Evolutionary conservation across 805 yeast species (phyloP), one percentile per base, ranked within the genome.

Genomic region (Diddensiella transvaalensis): DNA sequence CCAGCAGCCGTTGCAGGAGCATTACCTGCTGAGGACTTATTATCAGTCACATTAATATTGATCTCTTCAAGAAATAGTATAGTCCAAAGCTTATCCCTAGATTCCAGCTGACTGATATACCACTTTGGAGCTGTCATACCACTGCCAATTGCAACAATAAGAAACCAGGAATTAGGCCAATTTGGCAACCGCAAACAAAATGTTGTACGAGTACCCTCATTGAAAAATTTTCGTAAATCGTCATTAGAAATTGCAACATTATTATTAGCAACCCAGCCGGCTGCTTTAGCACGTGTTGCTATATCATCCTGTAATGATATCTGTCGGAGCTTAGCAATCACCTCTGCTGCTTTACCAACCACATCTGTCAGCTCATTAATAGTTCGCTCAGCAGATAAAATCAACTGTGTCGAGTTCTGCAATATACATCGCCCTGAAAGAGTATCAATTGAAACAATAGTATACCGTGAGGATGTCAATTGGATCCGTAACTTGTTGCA

Each of bases 251-350:
- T 58, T 26, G 66, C 71, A 41, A 85, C 72, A 36, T 78, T 73
- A 36, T 76, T 78, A 54, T 78, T 78, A n/a, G 72, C 68, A 3
- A 78, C 73, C 93, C 93, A 86, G 23, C 83, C 86, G 0, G 82
- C 76, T 0, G 87, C 83, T 32, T 72, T 69, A 47, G 87, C 74
- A 51, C 82, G 72, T 5, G 78, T 74, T 10, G 77, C 66, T 23
- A 82, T 68, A 49, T 82, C 84, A 39, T 71, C 68, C 48, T 71
- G 69, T 46, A 74, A 72, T 2, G 75, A 71, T 30, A 77, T 75
- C 24, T 79, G 62, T 40, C 81, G 70, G 42, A 83, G 65, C 33
- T 69, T 73, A 24, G 76, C 62, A 33, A 83, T 52, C 30, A 67
- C 63, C 2, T 61, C 52, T 4, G 67, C 51, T 1, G 54, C 56